phyloP scores from a whole-genome alignment of 108 stramenopile species.

The Pseudonitzschia multiseries region DNA sequence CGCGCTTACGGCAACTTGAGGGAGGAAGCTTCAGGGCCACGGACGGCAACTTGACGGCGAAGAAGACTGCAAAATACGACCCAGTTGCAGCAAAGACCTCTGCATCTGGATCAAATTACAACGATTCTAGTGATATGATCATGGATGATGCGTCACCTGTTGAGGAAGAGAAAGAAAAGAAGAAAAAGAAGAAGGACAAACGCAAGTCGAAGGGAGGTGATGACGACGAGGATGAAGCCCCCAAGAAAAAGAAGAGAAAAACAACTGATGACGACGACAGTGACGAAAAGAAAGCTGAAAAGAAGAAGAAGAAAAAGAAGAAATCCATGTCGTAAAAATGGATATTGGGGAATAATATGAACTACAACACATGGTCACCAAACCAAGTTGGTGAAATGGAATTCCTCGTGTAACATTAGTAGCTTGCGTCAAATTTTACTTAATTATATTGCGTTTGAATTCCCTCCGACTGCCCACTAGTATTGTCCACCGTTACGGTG shows the following conservation, averaged over 20 bases:
- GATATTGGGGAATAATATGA: slow-evolving; percentile 2
- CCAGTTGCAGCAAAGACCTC: slow-evolving; percentile 73
- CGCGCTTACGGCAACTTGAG: slow-evolving; percentile 94
- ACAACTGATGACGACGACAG: slow-evolving; percentile 51
- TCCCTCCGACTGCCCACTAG: neutral
- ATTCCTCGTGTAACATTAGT: slow-evolving; percentile 10
- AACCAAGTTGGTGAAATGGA: neutral
- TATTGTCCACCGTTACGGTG: too few species aligned
- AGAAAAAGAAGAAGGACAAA: slow-evolving; percentile 80
- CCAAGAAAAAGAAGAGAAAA: slow-evolving; percentile 51
- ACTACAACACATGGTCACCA: neutral
- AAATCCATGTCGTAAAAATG: slow-evolving; percentile 26
- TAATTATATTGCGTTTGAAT: neutral
- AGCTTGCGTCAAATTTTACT: neutral
- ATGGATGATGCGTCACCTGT: slow-evolving; percentile 42
- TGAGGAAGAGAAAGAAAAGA: slow-evolving; percentile 48
- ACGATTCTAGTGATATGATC: slow-evolving; percentile 88
- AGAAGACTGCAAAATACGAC: slow-evolving; percentile 79
- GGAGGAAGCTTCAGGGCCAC: slow-evolving; percentile 83
- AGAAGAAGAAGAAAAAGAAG: slow-evolving; percentile 30
- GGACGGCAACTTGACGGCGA: slow-evolving; percentile 67
- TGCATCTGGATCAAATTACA: slow-evolving; percentile 78
- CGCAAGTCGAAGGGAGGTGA: slow-evolving; percentile 58
- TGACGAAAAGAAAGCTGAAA: slow-evolving; percentile 43
- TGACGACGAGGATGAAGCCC: slow-evolving; percentile 49